These are phyloP conservation scores for Phytophthora aleatoria DNA, from an alignment of 352 stramenopile genomes.

Conservation along the genomic window DNA sequence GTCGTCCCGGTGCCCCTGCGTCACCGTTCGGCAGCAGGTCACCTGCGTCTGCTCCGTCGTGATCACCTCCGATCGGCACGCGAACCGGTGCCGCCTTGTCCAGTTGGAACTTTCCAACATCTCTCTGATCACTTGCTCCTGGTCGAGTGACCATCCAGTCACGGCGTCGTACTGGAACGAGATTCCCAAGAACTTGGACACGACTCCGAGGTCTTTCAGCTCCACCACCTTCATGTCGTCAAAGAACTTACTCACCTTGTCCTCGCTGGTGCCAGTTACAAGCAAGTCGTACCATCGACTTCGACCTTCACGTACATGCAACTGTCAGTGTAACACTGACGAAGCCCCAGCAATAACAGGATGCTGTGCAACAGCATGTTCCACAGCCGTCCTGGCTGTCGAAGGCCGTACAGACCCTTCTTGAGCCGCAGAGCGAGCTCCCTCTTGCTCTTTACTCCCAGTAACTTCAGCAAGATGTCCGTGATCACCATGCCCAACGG, in stretches of 20 bases:
- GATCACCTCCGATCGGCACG: constrained; percentile 12
- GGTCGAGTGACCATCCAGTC: background rate
- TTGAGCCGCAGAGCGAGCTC: constrained; percentile 26
- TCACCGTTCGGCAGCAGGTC: constrained; percentile 13
- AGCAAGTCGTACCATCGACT: too few species aligned
- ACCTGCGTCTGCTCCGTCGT: background rate
- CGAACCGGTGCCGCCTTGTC: background rate
- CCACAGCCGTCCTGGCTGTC: constrained; percentile 22
- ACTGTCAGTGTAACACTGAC: constrained; percentile 31
- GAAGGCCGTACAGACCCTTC: constrained; percentile 37
- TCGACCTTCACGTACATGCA: too few species aligned
- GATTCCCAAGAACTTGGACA: background rate
- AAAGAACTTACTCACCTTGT: background rate
- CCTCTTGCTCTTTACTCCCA: constrained; percentile 9
- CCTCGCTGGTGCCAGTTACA: background rate
- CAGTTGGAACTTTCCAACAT: too few species aligned
- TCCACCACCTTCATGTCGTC: background rate
- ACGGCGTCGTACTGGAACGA: background rate
- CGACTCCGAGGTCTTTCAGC: background rate
- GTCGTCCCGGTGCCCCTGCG: too few species aligned
- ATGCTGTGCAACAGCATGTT: constrained; percentile 11
- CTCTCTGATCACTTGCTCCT: background rate
- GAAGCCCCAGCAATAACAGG: background rate
- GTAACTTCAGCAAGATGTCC: constrained; percentile 17
- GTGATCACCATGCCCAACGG: too few species aligned